A percentile compares a stretch with the other conserved stretches of the same genome.
These are phyloP conservation scores for Sporobolomyces pararoseus DNA, from an alignment of 768 basidiomycete species.

Conservation along the genomic window DNA sequence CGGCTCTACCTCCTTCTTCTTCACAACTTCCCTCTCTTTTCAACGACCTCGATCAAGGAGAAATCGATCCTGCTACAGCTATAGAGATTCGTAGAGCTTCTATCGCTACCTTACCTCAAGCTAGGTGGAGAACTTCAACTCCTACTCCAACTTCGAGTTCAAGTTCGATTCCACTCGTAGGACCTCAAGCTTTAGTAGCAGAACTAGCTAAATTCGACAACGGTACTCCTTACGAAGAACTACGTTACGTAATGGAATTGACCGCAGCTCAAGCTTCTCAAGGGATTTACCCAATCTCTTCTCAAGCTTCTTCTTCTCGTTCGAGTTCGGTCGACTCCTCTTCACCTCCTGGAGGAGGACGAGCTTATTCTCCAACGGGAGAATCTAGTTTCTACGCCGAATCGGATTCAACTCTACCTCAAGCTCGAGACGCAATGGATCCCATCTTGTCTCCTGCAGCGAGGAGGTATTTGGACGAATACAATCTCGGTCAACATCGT, in stretches of 20 bases:
- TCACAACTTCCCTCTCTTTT: no score
- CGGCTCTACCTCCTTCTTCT: no score
- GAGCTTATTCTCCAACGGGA: no score
- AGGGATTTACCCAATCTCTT: constrained; percentile 5
- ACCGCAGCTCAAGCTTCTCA: not conserved
- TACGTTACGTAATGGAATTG: constrained; percentile 4
- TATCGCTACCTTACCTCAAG: no score
- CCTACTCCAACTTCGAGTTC: not conserved
- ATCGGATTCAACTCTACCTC: not conserved
- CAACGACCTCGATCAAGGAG: no score
- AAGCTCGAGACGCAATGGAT: not conserved
- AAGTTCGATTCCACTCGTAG: not conserved
- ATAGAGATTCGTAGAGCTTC: no score
- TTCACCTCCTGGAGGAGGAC: no score
- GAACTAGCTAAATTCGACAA: constrained; percentile 6
- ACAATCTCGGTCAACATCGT: constrained; percentile 3
- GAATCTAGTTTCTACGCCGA: constrained; percentile 1
- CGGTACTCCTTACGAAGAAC: constrained; percentile 3
- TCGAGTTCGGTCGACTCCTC: no score
- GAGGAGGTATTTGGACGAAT: constrained; percentile 6
- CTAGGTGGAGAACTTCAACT: no score
- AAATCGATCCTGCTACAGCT: no score
- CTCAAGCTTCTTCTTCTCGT: not conserved
- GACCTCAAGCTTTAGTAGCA: not conserved
- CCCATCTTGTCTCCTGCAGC: not conserved